Percentiles rank a stretch among this genome's conserved stretches.
These are phyloP conservation scores for Caryopteris hybrid DNA, from an alignment of 305 asterid species.

Conservation along the genomic window DNA sequence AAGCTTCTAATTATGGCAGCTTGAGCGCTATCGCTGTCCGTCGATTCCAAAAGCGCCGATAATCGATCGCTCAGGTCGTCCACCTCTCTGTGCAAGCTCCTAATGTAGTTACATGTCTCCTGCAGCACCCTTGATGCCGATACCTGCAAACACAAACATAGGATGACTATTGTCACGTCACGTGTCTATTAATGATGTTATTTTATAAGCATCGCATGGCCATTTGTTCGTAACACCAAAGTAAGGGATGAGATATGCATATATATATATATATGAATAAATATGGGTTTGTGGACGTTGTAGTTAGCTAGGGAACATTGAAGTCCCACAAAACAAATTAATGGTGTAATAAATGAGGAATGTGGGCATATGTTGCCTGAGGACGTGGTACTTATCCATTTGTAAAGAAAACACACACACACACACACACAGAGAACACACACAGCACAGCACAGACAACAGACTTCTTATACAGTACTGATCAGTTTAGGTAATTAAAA, in stretches of 20 bases:
- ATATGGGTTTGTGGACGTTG: neutral
- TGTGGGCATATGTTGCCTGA: slow-evolving; percentile 18
- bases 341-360: slow-evolving; percentile 30
- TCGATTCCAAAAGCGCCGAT: slow-evolving; percentile 67
- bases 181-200: no score
- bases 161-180: neutral
- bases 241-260: no score
- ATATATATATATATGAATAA: neutral
- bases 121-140: slow-evolving; percentile 87
- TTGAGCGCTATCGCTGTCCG: slow-evolving; percentile 71
- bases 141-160: slow-evolving; percentile 28
- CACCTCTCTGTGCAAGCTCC: slow-evolving; percentile 82
- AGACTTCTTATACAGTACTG: no score
- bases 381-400: slow-evolving; percentile 22
- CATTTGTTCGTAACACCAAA: no score
- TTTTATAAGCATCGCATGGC: no score
- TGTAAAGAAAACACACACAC: slow-evolving; percentile 14
- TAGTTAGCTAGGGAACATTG: slow-evolving; percentile 28
- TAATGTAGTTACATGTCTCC: slow-evolving; percentile 89
- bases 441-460: no score
- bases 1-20: slow-evolving; percentile 92
- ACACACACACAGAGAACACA: neutral
- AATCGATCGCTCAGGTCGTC: slow-evolving; percentile 77
- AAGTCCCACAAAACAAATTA: slow-evolving; percentile 42
- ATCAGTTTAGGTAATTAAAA: no score